Evolutionary conservation across 768 basidiomycete genomes (phyloP), one percentile per base, ranked within the genome.

Genomic region (Cystobasidium onofrii): DNA sequence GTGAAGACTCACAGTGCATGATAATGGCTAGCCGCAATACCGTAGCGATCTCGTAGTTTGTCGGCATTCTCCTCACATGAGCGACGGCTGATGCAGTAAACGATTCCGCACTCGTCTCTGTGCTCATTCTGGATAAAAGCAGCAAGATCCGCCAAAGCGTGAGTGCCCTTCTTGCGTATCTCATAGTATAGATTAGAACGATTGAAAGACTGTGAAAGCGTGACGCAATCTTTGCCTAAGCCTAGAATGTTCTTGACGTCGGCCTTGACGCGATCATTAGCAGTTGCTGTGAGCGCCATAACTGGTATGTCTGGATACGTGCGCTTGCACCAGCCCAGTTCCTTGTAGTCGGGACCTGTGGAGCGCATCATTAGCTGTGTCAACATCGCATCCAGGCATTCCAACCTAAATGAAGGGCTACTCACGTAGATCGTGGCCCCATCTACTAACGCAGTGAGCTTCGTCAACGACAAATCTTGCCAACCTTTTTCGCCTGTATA

Each of bases 271-370:
- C 87, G 84, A 46, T 85, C 83, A 78, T 91, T 92, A 1, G 95
- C 96, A 0, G 95, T 99, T 7, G 93, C 96, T 0, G 96, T 99
- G 57, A 98, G 84, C 0, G 96, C 96, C 87, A 97, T 96, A 78
- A 98, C 89, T 0, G 96, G 95, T 0, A 92, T 85, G 7, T 85
- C 81, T 0, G 91, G 90, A 82, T 87, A 97, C 18, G 86, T 86
- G 17, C 85, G 83, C 55, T 93, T 88, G 41, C 97, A 84, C 36
- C 83, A 80, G 17, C 86, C 86, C 44, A 97, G 83, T 31, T 84
- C 82, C 66, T 86, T 84, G 80, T 92, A 92, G 89, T 95, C 74
- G 20, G 79, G 79, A 1, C 78, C 74, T 76, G 71, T 63, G 43
- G 31, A 52, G 10, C 36, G 44, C 43, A 46, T 50, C 29, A 62